Conservation (phyloP, 352 stramenopile species). For the Pythium periplocum region DNA sequence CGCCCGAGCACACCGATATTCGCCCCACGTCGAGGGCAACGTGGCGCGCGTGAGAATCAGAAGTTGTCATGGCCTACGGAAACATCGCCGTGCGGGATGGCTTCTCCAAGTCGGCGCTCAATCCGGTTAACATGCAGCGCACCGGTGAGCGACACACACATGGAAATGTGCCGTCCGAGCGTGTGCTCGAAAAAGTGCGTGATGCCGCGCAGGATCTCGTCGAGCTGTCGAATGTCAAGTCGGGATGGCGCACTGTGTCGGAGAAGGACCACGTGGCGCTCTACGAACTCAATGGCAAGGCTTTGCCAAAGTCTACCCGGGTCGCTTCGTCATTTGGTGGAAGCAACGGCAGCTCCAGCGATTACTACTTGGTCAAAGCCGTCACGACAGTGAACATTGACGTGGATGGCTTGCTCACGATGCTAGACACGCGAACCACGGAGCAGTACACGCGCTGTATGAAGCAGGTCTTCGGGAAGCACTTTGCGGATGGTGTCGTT, state of each 20-base stretch:
- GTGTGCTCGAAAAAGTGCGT: slow-evolving; percentile 60
- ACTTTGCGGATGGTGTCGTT: slow-evolving; percentile 43
- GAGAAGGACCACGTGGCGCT: slow-evolving; percentile 49
- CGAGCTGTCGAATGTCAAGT: slow-evolving; percentile 31
- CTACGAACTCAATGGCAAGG: slow-evolving; percentile 54
- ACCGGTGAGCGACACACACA: neutral
- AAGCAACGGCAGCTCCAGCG: slow-evolving; percentile 27
- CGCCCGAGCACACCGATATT: too few relatives aligned
- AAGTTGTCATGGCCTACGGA: neutral
- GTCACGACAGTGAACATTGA: slow-evolving; percentile 48
- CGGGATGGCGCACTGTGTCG: slow-evolving; percentile 44
- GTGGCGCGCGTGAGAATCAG: too few relatives aligned
- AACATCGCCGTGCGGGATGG: neutral
- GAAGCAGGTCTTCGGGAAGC: slow-evolving; percentile 53
- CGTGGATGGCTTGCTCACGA: slow-evolving; percentile 38
- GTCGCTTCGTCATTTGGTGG: slow-evolving; percentile 11
- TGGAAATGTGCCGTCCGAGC: slow-evolving; percentile 42
- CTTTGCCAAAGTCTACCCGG: slow-evolving; percentile 25
- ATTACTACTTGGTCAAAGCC: slow-evolving; percentile 63
- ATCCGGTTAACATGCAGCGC: slow-evolving; percentile 18
- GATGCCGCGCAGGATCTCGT: slow-evolving; percentile 52
- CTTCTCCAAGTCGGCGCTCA: slow-evolving; percentile 17
- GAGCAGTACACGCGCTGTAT: slow-evolving; percentile 47
- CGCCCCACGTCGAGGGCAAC: too few relatives aligned
- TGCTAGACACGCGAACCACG: slow-evolving; percentile 38